Evolutionary conservation across 148 eudicot species (phyloP), one percentile per base, ranked within the genome.

Genomic region (Fagopyrum homotropicum): DNA sequence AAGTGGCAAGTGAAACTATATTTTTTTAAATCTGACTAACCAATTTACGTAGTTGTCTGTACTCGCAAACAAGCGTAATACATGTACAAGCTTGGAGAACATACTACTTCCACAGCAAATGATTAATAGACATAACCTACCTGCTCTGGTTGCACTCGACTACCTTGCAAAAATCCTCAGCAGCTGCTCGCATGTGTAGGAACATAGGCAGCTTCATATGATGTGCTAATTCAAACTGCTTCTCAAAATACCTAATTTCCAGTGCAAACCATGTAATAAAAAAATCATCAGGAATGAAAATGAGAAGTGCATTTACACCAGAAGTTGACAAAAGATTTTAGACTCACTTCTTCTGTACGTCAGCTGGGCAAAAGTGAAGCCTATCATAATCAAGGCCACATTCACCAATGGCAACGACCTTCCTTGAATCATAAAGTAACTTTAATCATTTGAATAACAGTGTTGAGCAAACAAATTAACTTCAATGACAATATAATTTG

Each of bases 361-460:
- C 97, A 76, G 89, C 79, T 75, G 93, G 90, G 80, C 99, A 95
- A 84, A 95, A 95, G 75, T 92, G 97, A 85, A 92, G 92, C 83
- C 99, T 84, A 79, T 95, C 97, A 75, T 95, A 95, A 61, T 95
- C 99, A 85, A 95, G 79, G 80, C 99, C 99, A 84, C 99, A 95
- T 84, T 95, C 99, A 77, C 99, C 99, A 79, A 95, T 87, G n/a
- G 99, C 99, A 79, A 95, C 99, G 75, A 95, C 99, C 99, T 94
- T 85, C 88, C 82, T 83, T 79, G 77, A 83, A 80, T 72, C 77
- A 57, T 11, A 78, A 79, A 52, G 26, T 60, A 4, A 16, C 0
- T 7, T n/a, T 6, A n/a, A n/a, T 26, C 35, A 0, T n/a, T 35
- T 35, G 7, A 35, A 35, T 2, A 68, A 40, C 47, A 68, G 47